Percentiles rank a stretch among this genome's conserved stretches.
Conservation (phyloP, 1,284 basidiomycete species). For the Pseudozyma hubeiensis region DNA sequence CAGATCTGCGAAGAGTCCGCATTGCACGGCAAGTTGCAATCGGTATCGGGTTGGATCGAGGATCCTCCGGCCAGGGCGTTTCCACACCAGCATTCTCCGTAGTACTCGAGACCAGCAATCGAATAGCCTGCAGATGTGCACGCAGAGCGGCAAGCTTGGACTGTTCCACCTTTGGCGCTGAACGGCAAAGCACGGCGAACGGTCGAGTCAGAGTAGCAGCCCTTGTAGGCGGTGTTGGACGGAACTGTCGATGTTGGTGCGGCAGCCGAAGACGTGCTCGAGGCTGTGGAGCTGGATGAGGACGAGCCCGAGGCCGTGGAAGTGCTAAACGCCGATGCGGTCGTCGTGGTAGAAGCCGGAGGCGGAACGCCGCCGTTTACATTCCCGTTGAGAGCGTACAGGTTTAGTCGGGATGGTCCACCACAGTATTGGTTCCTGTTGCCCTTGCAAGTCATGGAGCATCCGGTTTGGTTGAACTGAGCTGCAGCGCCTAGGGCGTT, state of each 20-base stretch:
- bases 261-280: not conserved
- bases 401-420: not conserved
- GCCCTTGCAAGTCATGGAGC: slow-evolving; percentile 1
- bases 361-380: not conserved
- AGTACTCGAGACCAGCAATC: slow-evolving; percentile 21
- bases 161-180: not conserved
- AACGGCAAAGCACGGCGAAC: slow-evolving; percentile 4
- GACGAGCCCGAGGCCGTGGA: not conserved
- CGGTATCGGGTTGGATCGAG: slow-evolving; percentile 6
- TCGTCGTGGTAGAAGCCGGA: slow-evolving; percentile 3
- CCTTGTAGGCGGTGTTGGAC: slow-evolving; percentile 12
- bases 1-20: slow-evolving; percentile 66
- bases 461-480: not conserved
- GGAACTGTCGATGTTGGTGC: too few species aligned
- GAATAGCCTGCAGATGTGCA: slow-evolving; percentile 14
- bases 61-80: slow-evolving; percentile 14
- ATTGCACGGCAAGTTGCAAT: slow-evolving; percentile 64
- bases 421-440: slow-evolving; percentile 3
- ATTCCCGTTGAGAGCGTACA: slow-evolving; percentile 1
- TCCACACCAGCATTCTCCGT: slow-evolving; percentile 67
- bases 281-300: slow-evolving; percentile 7
- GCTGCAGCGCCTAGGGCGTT: slow-evolving; percentile 73
- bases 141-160: slow-evolving; percentile 13
- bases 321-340: not conserved
- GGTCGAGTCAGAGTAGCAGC: slow-evolving; percentile 21